Conservation (phyloP, 345 rosid genomes). For the Eucalyptus cladocalyx region DNA sequence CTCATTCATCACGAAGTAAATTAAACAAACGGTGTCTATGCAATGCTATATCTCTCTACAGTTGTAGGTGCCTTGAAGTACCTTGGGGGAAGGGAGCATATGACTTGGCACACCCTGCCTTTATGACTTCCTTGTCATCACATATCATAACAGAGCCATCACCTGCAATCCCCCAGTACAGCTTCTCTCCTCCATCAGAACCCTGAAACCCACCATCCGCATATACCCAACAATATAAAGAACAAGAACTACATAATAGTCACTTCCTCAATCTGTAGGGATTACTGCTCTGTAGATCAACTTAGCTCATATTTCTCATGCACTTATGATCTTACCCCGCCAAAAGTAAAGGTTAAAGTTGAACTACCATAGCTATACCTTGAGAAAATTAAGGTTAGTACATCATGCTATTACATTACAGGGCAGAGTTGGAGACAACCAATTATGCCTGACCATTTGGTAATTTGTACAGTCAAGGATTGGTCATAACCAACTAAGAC, state of each 20-base stretch:
- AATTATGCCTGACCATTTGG: neutral
- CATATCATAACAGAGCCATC: conserved; percentile 82
- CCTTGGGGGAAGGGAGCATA: conserved; percentile 86
- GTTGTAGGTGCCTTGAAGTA: neutral
- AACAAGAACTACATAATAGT: neutral
- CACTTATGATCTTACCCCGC: neutral
- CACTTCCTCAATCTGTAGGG: neutral
- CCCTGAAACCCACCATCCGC: conserved; percentile 27
- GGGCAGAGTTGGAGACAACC: neutral
- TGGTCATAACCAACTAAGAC: neutral
- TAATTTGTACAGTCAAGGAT: neutral
- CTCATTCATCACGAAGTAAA: neutral
- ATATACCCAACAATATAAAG: neutral
- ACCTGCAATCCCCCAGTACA: conserved; percentile 85
- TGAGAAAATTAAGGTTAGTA: neutral
- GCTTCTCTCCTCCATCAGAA: conserved; percentile 60
- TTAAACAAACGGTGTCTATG: neutral
- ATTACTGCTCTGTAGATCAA: neutral
- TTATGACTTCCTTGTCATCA: conserved; percentile 65
- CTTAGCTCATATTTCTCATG: neutral
- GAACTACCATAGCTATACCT: neutral
- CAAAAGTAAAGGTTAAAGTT: neutral
- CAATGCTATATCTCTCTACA: neutral
- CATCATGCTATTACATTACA: neutral
- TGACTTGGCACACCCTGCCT: conserved; percentile 87